These are phyloP conservation scores for Coemansia brasiliensis DNA, from an alignment of 192 early-diverging fungal genomes.

Conservation along the genomic window DNA sequence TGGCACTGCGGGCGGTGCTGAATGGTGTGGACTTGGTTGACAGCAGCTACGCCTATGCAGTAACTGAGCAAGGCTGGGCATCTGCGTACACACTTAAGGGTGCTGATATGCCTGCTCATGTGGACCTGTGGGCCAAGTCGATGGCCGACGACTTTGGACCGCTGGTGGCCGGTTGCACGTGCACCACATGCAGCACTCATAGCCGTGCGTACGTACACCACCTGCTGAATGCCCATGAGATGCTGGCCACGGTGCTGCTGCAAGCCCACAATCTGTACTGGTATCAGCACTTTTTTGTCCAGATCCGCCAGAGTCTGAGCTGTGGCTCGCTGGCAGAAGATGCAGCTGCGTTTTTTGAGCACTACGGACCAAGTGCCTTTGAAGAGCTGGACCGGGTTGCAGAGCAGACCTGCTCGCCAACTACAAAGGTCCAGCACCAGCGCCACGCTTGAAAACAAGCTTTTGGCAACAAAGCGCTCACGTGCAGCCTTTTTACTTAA, in stretches of 20 bases:
- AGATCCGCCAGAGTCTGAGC: constrained; percentile 40
- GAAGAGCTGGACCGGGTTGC: constrained; percentile 37
- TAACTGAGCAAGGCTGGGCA: constrained; percentile 69
- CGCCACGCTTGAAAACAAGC: constrained; percentile 25
- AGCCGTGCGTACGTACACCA: constrained; percentile 76
- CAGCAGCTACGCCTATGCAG: constrained; percentile 62
- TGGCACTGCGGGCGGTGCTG: constrained; percentile 36
- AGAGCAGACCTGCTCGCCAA: constrained; percentile 36
- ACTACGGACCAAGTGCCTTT: constrained; percentile 29
- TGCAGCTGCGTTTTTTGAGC: constrained; percentile 24
- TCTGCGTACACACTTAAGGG: constrained; percentile 56
- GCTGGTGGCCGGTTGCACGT: constrained; percentile 62
- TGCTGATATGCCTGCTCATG: constrained; percentile 6
- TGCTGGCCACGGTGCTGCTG: constrained; percentile 73
- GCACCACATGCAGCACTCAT: constrained; percentile 67
- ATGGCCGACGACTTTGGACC: constrained; percentile 63
- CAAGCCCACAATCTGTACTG: constrained; percentile 60
- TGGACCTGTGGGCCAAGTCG: constrained; percentile 61
- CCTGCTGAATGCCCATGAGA: constrained; percentile 70
- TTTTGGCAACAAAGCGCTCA: neutral
- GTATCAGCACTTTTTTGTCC: constrained; percentile 44
- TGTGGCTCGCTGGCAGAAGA: constrained; percentile 27
- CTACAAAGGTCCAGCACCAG: constrained; percentile 49
- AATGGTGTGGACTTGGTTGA: constrained; percentile 73
- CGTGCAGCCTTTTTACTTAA: neutral